phyloP scores from a whole-genome alignment of 768 basidiomycete genomes.

The Suillus placidus region DNA sequence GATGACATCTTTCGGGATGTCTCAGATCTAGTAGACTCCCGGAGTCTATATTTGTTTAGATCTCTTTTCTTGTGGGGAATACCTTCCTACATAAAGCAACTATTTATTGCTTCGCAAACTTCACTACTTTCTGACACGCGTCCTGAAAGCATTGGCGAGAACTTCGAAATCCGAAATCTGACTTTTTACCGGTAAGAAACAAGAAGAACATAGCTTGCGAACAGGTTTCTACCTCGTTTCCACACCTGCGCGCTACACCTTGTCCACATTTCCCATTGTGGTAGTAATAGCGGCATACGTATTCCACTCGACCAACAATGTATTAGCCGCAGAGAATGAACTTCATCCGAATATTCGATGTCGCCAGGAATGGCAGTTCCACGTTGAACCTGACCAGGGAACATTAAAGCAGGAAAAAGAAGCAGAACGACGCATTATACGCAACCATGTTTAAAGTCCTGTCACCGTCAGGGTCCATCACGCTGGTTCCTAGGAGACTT shows the following conservation, averaged over 20 bases:
- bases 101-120: slow-evolving; percentile 1
- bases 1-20: too few relatives aligned
- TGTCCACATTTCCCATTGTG: slow-evolving; percentile 36
- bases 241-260: slow-evolving; percentile 36
- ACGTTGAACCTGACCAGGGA: slow-evolving; percentile 41
- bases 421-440: slow-evolving; percentile 23
- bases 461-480: slow-evolving; percentile 63
- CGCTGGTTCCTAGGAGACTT: slow-evolving; percentile 57
- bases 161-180: slow-evolving; percentile 37
- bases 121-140: slow-evolving; percentile 21
- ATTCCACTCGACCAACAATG: slow-evolving; percentile 26
- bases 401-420: neutral
- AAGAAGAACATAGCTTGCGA: neutral
- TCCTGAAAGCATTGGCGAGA: slow-evolving; percentile 31
- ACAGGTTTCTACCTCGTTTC: slow-evolving; percentile 30
- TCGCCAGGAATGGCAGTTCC: slow-evolving; percentile 35
- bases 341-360: slow-evolving; percentile 23
- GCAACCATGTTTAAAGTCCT: slow-evolving; percentile 74
- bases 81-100: neutral
- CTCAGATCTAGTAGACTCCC: too few relatives aligned
- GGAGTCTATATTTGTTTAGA: neutral
- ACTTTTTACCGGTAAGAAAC: neutral
- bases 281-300: slow-evolving; percentile 16
- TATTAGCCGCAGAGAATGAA: slow-evolving; percentile 21
- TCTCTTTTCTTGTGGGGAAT: neutral